Percentiles rank a stretch among this genome's conserved stretches.
These are phyloP conservation scores for Neofusicoccum ribis DNA, from an alignment of 2,329 filamentous ascomycete genomes.

Conservation along the genomic window DNA sequence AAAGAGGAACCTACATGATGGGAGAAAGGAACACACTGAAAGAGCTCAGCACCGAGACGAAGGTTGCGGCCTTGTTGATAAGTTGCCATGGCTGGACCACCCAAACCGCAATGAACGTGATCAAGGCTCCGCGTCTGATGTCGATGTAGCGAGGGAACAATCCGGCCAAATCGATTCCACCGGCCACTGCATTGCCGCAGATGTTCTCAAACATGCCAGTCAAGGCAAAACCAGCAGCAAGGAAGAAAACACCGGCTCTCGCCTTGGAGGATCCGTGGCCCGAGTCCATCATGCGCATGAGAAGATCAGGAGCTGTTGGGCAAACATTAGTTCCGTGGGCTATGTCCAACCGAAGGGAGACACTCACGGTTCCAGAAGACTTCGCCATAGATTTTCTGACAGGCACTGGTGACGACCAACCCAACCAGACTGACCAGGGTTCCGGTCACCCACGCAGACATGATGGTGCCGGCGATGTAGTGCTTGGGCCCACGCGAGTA, in stretches of 20 bases:
- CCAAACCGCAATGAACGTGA: conserved; percentile 38
- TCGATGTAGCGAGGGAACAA: conserved; percentile 37
- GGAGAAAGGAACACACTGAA: conserved; percentile 45
- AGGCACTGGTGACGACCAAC: conserved; percentile 43
- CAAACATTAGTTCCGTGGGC: neutral
- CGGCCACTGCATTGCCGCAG: conserved; percentile 36
- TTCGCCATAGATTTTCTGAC: conserved; percentile 39
- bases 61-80: conserved; percentile 38
- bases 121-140: conserved; percentile 37
- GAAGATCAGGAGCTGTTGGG: conserved; percentile 36
- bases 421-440: conserved; percentile 46
- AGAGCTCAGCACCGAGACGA: conserved; percentile 42
- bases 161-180: conserved; percentile 39
- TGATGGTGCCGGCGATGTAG: conserved; percentile 43
- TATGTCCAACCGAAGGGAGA: conserved; percentile 16
- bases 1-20: conserved; percentile 25
- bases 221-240: conserved; percentile 37
- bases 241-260: conserved; percentile 39
- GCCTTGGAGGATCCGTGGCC: conserved; percentile 43
- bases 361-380: conserved; percentile 39
- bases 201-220: conserved; percentile 45
- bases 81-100: conserved; percentile 41
- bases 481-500: conserved; percentile 39
- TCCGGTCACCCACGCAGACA: conserved; percentile 43
- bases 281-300: conserved; percentile 48